Base-by-base conservation (phyloP, 2,329 filamentous ascomycete species). In the Epichloe baconii region DNA sequence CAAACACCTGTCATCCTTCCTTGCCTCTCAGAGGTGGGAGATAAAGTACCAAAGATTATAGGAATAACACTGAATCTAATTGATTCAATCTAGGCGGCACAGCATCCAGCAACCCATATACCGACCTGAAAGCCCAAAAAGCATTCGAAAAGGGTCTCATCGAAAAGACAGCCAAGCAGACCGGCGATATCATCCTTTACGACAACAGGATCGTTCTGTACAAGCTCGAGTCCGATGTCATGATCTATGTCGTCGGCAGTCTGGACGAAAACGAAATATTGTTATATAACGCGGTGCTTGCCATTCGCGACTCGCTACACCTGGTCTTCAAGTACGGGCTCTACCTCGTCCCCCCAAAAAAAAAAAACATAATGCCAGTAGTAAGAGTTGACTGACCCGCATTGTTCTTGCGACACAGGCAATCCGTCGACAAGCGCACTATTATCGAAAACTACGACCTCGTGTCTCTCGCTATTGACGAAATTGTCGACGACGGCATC, bases 371-470 rank as follows among this genome's bases (percentile, higher is more conserved):
- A 23, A 43, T 41, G 36, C 21, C 17, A 37, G 3, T 19, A 38
- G 31, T 2, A 17, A 26, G 11, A 31, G 37, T 15, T 38, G 17
- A 38, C 44, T 51, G 36, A 48, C 54, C 58, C 45, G 58, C 52
- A 6, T n/a, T 37, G 19, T 35, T 21, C 5, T 23, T 5, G 31
- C 8, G 31, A 31, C 31, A 43, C 58, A 95, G 88, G 70, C 91
- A 94, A 78, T 88, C 88, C 36, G 90, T 94, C 48, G 93, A 98
- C 74, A 96, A 96, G 78, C 85, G 93, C 59, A 97, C 93, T 52
- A 89, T 97, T 58, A 85, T 97, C 64, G 93, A 98, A 72, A 97
- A 97, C 78, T 98, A 97, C 75, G 93, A 97, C 69, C 79, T 97
- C 21, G 87, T 96, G 55, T 86, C 89, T 14, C 80, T 98, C 50